Conservation (phyloP, 225 moss, liverwort and hornwort genomes). For the Polytrichum formosum region DNA sequence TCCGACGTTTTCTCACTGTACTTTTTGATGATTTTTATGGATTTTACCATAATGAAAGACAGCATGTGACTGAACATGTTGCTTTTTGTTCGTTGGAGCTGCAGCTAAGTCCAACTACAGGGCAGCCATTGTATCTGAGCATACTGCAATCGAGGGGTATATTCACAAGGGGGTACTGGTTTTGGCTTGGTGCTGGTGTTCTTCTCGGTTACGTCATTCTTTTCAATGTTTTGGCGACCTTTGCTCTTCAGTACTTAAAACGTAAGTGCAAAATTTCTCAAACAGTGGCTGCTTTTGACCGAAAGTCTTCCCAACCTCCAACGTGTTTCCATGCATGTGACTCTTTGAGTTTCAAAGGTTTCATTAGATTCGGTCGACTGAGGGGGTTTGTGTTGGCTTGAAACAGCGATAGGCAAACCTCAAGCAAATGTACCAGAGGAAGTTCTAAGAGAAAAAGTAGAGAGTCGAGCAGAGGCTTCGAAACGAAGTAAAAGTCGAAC, state of each 20-base stretch:
- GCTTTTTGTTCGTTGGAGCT: slow-evolving; percentile 13
- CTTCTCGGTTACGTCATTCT: slow-evolving; percentile 54
- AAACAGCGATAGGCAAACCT: slow-evolving; percentile 67
- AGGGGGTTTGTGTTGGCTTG: background rate
- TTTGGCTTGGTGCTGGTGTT: slow-evolving; percentile 69
- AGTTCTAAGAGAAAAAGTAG: slow-evolving; percentile 56
- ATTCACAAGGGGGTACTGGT: slow-evolving; percentile 80
- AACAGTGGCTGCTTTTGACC: background rate
- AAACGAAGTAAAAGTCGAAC: slow-evolving; percentile 21
- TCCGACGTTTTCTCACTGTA: no score
- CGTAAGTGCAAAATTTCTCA: slow-evolving; percentile 45
- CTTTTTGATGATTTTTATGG: no score
- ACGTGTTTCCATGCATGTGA: no score
- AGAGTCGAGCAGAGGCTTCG: slow-evolving; percentile 36
- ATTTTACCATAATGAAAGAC: no score
- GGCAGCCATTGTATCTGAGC: slow-evolving; percentile 36
- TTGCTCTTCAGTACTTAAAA: slow-evolving; percentile 63
- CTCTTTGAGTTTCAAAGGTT: no score
- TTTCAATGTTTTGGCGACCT: slow-evolving; percentile 71
- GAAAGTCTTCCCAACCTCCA: no score
- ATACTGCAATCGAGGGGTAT: slow-evolving; percentile 63
- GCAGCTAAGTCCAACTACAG: slow-evolving; percentile 36
- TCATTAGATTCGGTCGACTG: no score
- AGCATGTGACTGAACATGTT: no score
- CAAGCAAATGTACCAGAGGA: slow-evolving; percentile 64